Conservation (phyloP, 192 early-diverging fungal genomes). For the Coemansia sp. region DNA sequence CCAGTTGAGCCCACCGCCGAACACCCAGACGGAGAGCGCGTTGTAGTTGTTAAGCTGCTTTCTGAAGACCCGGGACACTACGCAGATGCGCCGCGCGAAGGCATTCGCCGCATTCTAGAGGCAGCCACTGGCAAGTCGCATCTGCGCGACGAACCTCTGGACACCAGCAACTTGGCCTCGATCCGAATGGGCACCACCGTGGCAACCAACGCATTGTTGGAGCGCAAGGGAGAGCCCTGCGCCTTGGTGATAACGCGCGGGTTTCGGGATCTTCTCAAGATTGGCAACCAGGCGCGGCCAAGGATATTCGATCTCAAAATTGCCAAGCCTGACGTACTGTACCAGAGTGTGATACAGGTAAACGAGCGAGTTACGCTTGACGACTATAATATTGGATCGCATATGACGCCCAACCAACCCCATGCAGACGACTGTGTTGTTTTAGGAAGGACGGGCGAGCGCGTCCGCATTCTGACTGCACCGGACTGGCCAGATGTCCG, state of each 20-base stretch:
- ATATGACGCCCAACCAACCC: not conserved
- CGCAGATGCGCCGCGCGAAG: constrained; percentile 92
- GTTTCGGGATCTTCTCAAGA: constrained; percentile 80
- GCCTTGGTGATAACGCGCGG: constrained; percentile 91
- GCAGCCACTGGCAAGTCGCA: constrained; percentile 70
- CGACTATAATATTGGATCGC: constrained; percentile 67
- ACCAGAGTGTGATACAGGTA: constrained; percentile 77
- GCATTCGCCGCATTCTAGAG: constrained; percentile 88
- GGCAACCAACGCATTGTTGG: constrained; percentile 90
- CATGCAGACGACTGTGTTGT: constrained; percentile 37
- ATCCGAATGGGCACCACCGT: constrained; percentile 98
- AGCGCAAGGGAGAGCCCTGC: constrained; percentile 86
- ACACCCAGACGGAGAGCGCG: constrained; percentile 56
- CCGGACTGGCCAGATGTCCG: constrained; percentile 66
- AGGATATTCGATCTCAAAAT: constrained; percentile 95
- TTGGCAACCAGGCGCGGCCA: constrained; percentile 92
- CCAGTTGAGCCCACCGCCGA: constrained; percentile 52
- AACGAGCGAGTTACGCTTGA: constrained; percentile 88
- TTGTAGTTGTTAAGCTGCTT: constrained; percentile 87
- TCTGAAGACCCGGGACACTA: constrained; percentile 92
- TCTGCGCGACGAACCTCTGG: constrained; percentile 70
- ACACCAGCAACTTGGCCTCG: constrained; percentile 72
- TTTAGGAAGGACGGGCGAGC: constrained; percentile 87
- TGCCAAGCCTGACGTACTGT: constrained; percentile 83
- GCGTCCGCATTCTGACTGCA: constrained; percentile 69